A percentile compares a stretch with the other conserved stretches of the same genome.
These are phyloP conservation scores for Helenozyma baotianmanensis DNA, from an alignment of 805 yeast species.

Conservation along the genomic window DNA sequence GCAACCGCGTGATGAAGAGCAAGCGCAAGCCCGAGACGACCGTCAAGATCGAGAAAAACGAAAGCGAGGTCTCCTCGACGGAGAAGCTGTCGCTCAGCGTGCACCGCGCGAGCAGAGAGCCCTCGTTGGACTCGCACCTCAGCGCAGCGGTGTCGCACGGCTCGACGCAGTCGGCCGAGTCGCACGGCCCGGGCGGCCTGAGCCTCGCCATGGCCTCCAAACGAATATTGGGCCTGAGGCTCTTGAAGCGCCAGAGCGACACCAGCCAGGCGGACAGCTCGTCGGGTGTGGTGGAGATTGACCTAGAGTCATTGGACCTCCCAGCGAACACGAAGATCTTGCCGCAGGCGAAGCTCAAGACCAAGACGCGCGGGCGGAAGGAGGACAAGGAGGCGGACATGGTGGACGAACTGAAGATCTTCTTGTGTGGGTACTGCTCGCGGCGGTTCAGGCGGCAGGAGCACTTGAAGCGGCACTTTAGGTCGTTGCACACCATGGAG, in stretches of 20 bases:
- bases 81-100: too few species aligned
- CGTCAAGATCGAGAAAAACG: slow-evolving; percentile 15
- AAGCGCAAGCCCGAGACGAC: slow-evolving; percentile 21
- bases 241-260: slow-evolving; percentile 27
- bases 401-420: slow-evolving; percentile 48
- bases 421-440: slow-evolving; percentile 59
- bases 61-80: background rate
- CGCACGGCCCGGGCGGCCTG: slow-evolving; percentile 5
- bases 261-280: slow-evolving; percentile 3
- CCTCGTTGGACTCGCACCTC: slow-evolving; percentile 2
- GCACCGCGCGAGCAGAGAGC: too few species aligned
- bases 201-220: slow-evolving; percentile 33
- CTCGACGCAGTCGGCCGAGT: slow-evolving; percentile 7
- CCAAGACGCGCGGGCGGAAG: slow-evolving; percentile 56
- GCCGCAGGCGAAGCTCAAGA: slow-evolving; percentile 30
- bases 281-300: slow-evolving; percentile 36
- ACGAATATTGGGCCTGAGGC: slow-evolving; percentile 36
- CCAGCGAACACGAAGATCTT: slow-evolving; percentile 37
- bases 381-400: slow-evolving; percentile 56
- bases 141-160: slow-evolving; percentile 7
- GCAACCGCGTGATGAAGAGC: slow-evolving; percentile 24
- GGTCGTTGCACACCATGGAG: slow-evolving; percentile 69
- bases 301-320: slow-evolving; percentile 34
- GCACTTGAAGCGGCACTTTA: slow-evolving; percentile 68
- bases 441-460: slow-evolving; percentile 71